Conservation (phyloP, 192 early-diverging fungal genomes). For the Phlyctochytrium bullatum region DNA sequence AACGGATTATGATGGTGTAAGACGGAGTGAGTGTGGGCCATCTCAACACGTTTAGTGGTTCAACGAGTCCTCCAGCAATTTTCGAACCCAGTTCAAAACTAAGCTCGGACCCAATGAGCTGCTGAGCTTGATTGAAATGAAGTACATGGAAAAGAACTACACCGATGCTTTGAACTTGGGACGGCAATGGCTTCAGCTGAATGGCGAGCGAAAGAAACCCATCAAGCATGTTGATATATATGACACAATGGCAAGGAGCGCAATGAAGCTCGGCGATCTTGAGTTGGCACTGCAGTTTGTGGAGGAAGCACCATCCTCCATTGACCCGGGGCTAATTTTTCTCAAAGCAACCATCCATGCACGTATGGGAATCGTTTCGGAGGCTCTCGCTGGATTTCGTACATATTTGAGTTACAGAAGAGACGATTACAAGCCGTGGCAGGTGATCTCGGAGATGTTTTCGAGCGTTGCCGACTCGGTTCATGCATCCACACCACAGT, state of each 20-base stretch:
- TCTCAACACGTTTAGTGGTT: constrained; percentile 1
- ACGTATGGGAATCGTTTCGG: not conserved
- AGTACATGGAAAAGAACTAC: constrained; percentile 1
- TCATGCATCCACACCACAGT: too few species aligned
- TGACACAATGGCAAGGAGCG: constrained; percentile 5
- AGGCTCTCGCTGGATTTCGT: not conserved
- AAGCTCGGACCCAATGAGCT: constrained; percentile 7
- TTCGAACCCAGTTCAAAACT: constrained; percentile 3
- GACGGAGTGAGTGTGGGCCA: not conserved
- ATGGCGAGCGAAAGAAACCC: constrained; percentile 3
- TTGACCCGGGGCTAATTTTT: not conserved
- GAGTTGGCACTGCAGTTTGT: not conserved
- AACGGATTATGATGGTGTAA: not conserved
- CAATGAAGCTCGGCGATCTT: not conserved
- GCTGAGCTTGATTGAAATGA: not conserved
- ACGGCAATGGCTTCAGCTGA: constrained; percentile 4
- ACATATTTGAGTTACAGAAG: not conserved
- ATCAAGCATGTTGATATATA: constrained; percentile 6
- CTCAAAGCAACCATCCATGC: not conserved
- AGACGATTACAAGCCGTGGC: not conserved
- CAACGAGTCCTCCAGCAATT: not conserved
- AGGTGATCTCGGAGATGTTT: not conserved
- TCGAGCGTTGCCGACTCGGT: not conserved
- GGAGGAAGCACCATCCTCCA: not conserved
- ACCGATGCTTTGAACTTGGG: not conserved